Evolutionary conservation across 805 yeast genomes (phyloP).

Genomic region (Candida gorgasii): DNA sequence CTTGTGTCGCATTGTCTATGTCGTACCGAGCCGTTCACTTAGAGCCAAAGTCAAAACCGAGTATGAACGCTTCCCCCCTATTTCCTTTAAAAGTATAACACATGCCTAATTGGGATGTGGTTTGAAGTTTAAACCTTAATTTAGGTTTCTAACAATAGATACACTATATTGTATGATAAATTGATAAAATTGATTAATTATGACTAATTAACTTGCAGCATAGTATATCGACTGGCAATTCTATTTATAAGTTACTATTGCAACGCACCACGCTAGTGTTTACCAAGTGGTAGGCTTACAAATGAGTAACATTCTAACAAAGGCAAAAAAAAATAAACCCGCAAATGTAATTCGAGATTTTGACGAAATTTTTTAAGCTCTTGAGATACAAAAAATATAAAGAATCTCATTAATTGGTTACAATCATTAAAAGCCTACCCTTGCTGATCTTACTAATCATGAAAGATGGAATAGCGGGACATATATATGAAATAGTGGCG

Average conservation of each 20-base stretch:
- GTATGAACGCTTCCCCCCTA: slow-evolving; percentile 3
- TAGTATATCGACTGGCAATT: too few species aligned
- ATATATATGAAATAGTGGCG: too few species aligned
- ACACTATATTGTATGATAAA: too few species aligned
- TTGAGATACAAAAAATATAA: background rate
- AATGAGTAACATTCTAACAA: too few species aligned
- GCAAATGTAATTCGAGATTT: background rate
- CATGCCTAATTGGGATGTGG: background rate
- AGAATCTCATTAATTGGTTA: too few species aligned
- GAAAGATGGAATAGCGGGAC: too few species aligned
- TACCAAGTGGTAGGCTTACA: too few species aligned
- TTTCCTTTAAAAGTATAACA: background rate
- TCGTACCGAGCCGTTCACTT: slow-evolving; percentile 2
- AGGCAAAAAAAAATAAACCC: background rate
- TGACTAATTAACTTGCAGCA: background rate
- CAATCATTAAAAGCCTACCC: too few species aligned
- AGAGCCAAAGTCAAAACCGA: background rate
- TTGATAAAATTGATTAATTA: background rate
- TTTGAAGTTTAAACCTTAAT: background rate
- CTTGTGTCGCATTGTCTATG: background rate
- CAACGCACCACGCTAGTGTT: too few species aligned
- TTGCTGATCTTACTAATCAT: too few species aligned
- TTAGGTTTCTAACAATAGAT: background rate
- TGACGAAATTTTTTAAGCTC: background rate
- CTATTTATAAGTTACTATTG: too few species aligned